These are phyloP conservation scores for Scheffersomyces coipomensis DNA, from an alignment of 805 yeast genomes.

Conservation along the genomic window DNA sequence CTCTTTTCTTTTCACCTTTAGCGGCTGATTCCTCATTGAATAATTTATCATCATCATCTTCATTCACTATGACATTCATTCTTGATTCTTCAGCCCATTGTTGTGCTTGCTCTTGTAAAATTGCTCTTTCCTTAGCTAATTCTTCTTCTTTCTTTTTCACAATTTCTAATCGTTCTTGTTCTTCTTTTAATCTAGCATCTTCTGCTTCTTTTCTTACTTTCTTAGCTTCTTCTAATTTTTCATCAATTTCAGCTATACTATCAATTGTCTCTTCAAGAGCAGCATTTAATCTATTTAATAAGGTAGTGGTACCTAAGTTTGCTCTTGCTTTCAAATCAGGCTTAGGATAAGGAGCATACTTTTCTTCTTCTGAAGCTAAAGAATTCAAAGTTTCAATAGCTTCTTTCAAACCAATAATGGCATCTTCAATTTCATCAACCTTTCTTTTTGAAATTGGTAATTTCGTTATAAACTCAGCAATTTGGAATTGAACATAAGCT, in stretches of 20 bases:
- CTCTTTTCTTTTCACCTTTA: slow-evolving; percentile 23
- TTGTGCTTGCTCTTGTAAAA: slow-evolving; percentile 51
- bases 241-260: slow-evolving; percentile 55
- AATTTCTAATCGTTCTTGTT: slow-evolving; percentile 40
- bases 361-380: slow-evolving; percentile 50
- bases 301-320: slow-evolving; percentile 75
- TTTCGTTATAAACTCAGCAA: slow-evolving; percentile 79
- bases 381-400: slow-evolving; percentile 62
- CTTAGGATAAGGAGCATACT: slow-evolving; percentile 73
- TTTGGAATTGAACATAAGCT: slow-evolving; percentile 80
- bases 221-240: slow-evolving; percentile 72
- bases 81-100: slow-evolving; percentile 46
- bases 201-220: slow-evolving; percentile 60
- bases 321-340: slow-evolving; percentile 84
- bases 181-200: slow-evolving; percentile 29
- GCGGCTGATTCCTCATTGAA: slow-evolving; percentile 48
- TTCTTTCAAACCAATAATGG: slow-evolving; percentile 54
- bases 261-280: slow-evolving; percentile 70
- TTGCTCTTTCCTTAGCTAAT: slow-evolving; percentile 43
- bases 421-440: slow-evolving; percentile 56
- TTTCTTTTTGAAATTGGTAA: slow-evolving; percentile 56
- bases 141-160: slow-evolving; percentile 48
- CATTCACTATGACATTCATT: slow-evolving; percentile 34
- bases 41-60: slow-evolving; percentile 31
- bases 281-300: slow-evolving; percentile 68